These are phyloP conservation scores for Proliferodiscus dingleyae DNA, from an alignment of 2,329 filamentous ascomycete genomes.

Conservation along the genomic window DNA sequence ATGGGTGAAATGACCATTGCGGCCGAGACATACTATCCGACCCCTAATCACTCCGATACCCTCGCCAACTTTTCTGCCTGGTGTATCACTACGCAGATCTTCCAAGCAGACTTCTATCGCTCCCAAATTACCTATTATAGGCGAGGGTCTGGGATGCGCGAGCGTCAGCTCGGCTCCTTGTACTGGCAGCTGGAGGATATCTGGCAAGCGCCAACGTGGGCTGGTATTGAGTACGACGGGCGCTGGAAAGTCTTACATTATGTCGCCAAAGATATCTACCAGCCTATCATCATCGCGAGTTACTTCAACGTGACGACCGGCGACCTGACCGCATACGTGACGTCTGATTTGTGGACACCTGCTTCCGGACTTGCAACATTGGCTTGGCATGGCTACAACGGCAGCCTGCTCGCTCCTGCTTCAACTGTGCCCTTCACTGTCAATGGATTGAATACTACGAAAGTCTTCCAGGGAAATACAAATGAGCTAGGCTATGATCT, in stretches of 20 bases:
- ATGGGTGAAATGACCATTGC: slow-evolving; percentile 55
- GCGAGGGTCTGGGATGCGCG: slow-evolving; percentile 50
- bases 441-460: slow-evolving; percentile 20
- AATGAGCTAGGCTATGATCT: slow-evolving; percentile 12
- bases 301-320: slow-evolving; percentile 48
- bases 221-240: slow-evolving; percentile 57
- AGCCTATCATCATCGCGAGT: slow-evolving; percentile 54
- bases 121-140: slow-evolving; percentile 58
- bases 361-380: slow-evolving; percentile 42
- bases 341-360: slow-evolving; percentile 51
- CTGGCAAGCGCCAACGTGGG: slow-evolving; percentile 61
- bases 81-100: slow-evolving; percentile 58
- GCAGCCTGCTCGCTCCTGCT: slow-evolving; percentile 33
- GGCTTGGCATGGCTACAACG: slow-evolving; percentile 48
- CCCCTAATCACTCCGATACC: slow-evolving; percentile 46
- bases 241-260: slow-evolving; percentile 61
- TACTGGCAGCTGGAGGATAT: slow-evolving; percentile 65
- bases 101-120: slow-evolving; percentile 59
- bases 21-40: slow-evolving; percentile 51
- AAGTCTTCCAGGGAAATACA: slow-evolving; percentile 13
- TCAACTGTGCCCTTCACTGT: slow-evolving; percentile 12
- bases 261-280: slow-evolving; percentile 51
- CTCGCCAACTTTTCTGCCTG: slow-evolving; percentile 57
- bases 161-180: slow-evolving; percentile 53
- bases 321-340: slow-evolving; percentile 48